A percentile compares a stretch with the other conserved stretches of the same genome.
Evolutionary conservation across 768 basidiomycete genomes (phyloP).

Genomic region (Mycena capillaripes): DNA sequence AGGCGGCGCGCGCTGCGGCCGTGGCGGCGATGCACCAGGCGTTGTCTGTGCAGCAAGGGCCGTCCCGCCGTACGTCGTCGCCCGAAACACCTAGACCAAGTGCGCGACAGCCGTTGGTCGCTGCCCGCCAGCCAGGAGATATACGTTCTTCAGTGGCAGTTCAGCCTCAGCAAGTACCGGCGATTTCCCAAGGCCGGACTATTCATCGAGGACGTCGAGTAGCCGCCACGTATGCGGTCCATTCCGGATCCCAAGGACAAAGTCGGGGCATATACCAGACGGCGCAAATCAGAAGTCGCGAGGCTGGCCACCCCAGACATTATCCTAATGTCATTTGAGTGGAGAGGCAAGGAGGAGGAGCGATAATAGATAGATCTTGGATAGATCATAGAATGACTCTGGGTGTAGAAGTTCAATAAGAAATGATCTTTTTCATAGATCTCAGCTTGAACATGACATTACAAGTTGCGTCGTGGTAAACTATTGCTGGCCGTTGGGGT

Average conservation of each 20-base stretch:
- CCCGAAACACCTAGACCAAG: background rate
- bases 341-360: too few species aligned
- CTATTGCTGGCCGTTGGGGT: too few species aligned
- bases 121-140: background rate
- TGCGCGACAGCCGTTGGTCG: background rate
- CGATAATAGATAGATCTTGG: too few species aligned
- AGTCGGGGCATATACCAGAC: background rate
- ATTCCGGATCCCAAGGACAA: background rate
- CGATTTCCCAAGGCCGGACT: background rate
- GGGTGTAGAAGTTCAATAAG: too few species aligned
- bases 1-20: constrained; percentile 7
- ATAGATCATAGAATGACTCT: too few species aligned
- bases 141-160: background rate
- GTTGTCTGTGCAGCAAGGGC: background rate
- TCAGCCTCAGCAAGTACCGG: background rate
- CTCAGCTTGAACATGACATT: too few species aligned
- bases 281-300: too few species aligned
- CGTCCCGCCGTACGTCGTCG: background rate
- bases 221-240: background rate
- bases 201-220: background rate
- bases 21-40: constrained; percentile 1
- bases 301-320: too few species aligned
- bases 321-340: too few species aligned
- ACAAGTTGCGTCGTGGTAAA: too few species aligned
- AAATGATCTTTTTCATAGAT: too few species aligned